Percentiles rank a stretch among this genome's conserved stretches.
Conservation (phyloP, 495 filamentous ascomycete species). For the Hypoxylon fuscum region DNA sequence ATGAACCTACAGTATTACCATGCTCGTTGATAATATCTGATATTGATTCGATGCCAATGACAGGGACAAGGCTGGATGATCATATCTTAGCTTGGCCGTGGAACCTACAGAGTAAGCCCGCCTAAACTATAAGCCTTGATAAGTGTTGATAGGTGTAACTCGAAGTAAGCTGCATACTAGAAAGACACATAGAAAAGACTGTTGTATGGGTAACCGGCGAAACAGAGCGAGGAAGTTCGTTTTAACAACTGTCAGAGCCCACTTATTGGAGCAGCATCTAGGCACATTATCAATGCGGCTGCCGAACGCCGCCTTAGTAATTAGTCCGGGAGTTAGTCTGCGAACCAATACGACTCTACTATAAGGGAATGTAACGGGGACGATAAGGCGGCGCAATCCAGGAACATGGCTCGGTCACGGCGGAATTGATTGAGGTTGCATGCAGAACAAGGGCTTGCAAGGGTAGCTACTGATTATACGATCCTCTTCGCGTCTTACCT, state of each 20-base stretch:
- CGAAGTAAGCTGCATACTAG: too few species aligned
- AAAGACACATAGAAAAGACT: neutral
- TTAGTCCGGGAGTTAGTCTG: slow-evolving; percentile 27
- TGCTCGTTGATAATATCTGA: too few species aligned
- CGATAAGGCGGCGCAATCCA: slow-evolving; percentile 21
- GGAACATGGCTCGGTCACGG: slow-evolving; percentile 26
- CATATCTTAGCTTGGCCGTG: too few species aligned
- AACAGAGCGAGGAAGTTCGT: slow-evolving; percentile 3
- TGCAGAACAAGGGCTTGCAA: slow-evolving; percentile 12
- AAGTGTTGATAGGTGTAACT: too few species aligned
- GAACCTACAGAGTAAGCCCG: too few species aligned
- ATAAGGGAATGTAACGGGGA: slow-evolving; percentile 30
- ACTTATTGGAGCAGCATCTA: slow-evolving; percentile 18
- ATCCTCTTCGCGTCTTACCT: slow-evolving; percentile 6
- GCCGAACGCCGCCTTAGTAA: slow-evolving; percentile 12
- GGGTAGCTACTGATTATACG: neutral
- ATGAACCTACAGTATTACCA: too few species aligned
- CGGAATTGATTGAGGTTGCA: slow-evolving; percentile 35
- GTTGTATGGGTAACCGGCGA: neutral
- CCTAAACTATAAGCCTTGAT: too few species aligned
- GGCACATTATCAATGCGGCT: slow-evolving; percentile 6
- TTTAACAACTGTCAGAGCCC: slow-evolving; percentile 8
- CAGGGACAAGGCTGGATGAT: too few species aligned
- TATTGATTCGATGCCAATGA: too few species aligned
- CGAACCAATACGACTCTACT: slow-evolving; percentile 31